Conservation (phyloP, 2,329 filamentous ascomycete species). For the Scedosporium boydii region DNA sequence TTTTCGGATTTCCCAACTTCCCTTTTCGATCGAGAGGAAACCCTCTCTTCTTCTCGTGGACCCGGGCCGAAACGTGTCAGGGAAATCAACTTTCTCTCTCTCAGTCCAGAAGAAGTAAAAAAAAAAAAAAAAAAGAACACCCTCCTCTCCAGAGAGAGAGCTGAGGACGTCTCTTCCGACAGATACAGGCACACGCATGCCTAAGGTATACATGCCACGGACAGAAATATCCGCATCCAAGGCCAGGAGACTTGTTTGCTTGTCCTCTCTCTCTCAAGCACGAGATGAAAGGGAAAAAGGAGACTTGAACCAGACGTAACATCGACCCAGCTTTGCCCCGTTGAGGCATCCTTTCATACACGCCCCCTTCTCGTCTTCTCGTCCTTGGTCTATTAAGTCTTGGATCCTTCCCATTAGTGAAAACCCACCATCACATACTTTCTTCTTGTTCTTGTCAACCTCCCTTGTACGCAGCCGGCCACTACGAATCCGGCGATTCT, state of each 20-base stretch:
- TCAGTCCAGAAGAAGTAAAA: no score
- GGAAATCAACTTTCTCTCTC: not conserved
- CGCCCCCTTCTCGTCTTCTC: not conserved
- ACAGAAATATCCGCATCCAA: not conserved
- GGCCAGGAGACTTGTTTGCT: constrained; percentile 1
- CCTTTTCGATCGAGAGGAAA: not conserved
- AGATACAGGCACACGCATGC: not conserved
- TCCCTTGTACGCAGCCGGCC: no score
- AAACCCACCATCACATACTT: no score
- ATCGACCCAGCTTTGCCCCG: not conserved
- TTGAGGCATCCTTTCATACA: not conserved
- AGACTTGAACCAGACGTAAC: not conserved
- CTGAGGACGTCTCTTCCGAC: not conserved
- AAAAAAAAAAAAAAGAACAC: no score
- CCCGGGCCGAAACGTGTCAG: not conserved
- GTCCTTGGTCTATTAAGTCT: not conserved
- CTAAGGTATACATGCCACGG: not conserved
- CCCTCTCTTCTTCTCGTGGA: not conserved
- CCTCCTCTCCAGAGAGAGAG: no score
- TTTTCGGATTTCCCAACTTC: not conserved
- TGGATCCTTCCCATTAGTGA: not conserved
- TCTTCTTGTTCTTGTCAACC: no score
- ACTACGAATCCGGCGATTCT: not conserved
- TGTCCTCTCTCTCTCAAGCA: not conserved
- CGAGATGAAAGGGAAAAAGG: not conserved